A percentile compares a stretch with the other conserved stretches of the same genome.
Evolutionary conservation across 1,139 yeast species (phyloP).

Genomic region (Pichia sp.): DNA sequence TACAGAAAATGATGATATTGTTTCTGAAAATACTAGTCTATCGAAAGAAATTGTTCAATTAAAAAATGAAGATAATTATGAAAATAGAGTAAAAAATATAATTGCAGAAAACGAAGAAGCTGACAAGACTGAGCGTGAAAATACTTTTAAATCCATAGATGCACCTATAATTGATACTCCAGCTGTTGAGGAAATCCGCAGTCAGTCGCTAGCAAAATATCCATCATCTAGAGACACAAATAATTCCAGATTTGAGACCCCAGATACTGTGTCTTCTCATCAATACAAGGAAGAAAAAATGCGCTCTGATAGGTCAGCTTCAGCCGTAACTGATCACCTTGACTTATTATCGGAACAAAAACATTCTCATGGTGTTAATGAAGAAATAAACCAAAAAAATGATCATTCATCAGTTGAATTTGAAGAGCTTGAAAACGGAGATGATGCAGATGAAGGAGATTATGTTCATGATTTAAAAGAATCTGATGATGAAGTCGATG

Average conservation of each 20-base stretch:
- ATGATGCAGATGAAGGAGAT: constrained; percentile 3
- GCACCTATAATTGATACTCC: constrained; percentile 10
- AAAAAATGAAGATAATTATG: constrained; percentile 18
- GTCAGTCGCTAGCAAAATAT: not conserved
- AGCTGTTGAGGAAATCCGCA: constrained; percentile 6
- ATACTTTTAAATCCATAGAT: constrained; percentile 13
- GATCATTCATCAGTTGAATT: too few relatives aligned
- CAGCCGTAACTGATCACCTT: too few relatives aligned
- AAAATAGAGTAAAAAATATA: constrained; percentile 18
- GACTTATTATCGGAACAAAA: too few relatives aligned
- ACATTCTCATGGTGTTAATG: too few relatives aligned
- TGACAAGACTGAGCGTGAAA: constrained; percentile 17
- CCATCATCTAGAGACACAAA: too few relatives aligned
- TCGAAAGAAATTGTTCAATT: not conserved
- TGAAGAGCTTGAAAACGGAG: too few relatives aligned
- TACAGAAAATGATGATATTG: not conserved
- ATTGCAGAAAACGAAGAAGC: constrained; percentile 18
- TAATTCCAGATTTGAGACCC: too few relatives aligned
- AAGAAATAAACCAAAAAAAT: too few relatives aligned
- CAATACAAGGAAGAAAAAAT: too few relatives aligned
- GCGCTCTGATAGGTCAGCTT: too few relatives aligned
- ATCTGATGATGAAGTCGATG: constrained; percentile 3
- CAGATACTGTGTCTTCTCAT: too few relatives aligned
- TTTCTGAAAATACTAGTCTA: not conserved
- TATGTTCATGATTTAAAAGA: constrained; percentile 7